phyloP scores from a whole-genome alignment of 768 basidiomycete species.

The Hemileccinum rubropunctum region DNA sequence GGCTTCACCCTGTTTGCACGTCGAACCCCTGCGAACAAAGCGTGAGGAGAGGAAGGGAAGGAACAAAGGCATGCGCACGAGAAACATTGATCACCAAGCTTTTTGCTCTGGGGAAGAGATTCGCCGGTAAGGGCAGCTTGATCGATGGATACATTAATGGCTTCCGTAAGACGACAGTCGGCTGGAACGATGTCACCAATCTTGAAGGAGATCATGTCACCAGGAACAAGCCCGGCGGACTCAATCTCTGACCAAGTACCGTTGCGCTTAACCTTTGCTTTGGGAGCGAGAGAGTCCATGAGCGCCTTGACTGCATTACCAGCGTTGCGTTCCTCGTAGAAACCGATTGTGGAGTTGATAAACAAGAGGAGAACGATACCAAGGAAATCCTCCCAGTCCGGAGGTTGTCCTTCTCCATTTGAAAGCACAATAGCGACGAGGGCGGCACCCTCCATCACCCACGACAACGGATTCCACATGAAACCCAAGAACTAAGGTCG shows the following conservation, averaged over 20 bases:
- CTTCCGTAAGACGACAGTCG: slow-evolving; percentile 94
- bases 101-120: slow-evolving; percentile 91
- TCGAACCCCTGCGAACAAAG: slow-evolving; percentile 66
- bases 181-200: slow-evolving; percentile 99
- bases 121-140: slow-evolving; percentile 98
- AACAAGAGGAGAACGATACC: slow-evolving; percentile 91
- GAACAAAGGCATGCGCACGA: slow-evolving; percentile 59
- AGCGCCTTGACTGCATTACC: slow-evolving; percentile 99
- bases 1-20: slow-evolving; percentile 98
- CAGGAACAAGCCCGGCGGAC: slow-evolving; percentile 85
- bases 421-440: slow-evolving; percentile 94
- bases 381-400: slow-evolving; percentile 97
- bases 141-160: slow-evolving; percentile 97
- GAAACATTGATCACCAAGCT: slow-evolving; percentile 94
- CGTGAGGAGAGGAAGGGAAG: background rate
- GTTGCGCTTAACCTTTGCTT: slow-evolving; percentile 89
- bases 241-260: slow-evolving; percentile 90
- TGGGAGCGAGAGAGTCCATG: slow-evolving; percentile 98
- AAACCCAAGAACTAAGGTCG: slow-evolving; percentile 75
- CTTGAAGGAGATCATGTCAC: slow-evolving; percentile 97
- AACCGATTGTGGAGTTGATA: slow-evolving; percentile 96
- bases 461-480: slow-evolving; percentile 99
- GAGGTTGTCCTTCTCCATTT: slow-evolving; percentile 82
- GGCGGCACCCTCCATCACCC: slow-evolving; percentile 99
- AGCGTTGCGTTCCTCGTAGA: slow-evolving; percentile 96